Percentiles rank a stretch among this genome's conserved stretches.
phyloP scores from a whole-genome alignment of 352 stramenopile genomes.

The Lagenidium sp. region DNA sequence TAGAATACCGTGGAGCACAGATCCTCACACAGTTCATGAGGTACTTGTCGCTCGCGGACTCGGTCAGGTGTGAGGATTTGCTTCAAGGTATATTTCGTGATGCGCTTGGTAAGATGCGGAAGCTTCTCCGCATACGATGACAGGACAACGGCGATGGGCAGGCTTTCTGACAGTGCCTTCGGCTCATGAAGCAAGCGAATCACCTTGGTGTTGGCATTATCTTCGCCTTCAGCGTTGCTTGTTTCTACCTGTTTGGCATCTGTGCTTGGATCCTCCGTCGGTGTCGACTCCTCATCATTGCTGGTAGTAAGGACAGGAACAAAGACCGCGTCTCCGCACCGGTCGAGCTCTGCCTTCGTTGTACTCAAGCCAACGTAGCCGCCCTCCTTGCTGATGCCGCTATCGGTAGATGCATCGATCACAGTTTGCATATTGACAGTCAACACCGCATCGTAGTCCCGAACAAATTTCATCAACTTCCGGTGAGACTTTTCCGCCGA shows the following conservation, averaged over 20 bases:
- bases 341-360: conserved; percentile 55
- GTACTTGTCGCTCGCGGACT: conserved; percentile 58
- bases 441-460: conserved; percentile 86
- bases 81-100: conserved; percentile 60
- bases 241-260: not conserved
- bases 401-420: conserved; percentile 84
- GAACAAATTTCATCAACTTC: conserved; percentile 97
- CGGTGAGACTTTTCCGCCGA: conserved; percentile 97
- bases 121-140: conserved; percentile 49
- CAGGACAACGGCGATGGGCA: conserved; percentile 2
- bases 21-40: conserved; percentile 73
- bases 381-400: conserved; percentile 71
- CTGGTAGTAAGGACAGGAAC: conserved; percentile 16
- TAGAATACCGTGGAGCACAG: conserved; percentile 94
- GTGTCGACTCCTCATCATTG: conserved; percentile 8
- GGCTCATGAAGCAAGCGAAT: too few relatives aligned
- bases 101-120: conserved; percentile 46
- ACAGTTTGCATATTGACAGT: conserved; percentile 76
- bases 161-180: too few relatives aligned
- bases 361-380: conserved; percentile 66
- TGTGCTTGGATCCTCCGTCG: too few relatives aligned
- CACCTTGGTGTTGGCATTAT: conserved; percentile 3
- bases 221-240: not conserved
- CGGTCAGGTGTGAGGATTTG: conserved; percentile 57
- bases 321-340: conserved; percentile 27